A percentile compares a stretch with the other conserved stretches of the same genome.
These are phyloP conservation scores for Chlorella sp. DNA, from an alignment of 139 green algal species.

Conservation along the genomic window DNA sequence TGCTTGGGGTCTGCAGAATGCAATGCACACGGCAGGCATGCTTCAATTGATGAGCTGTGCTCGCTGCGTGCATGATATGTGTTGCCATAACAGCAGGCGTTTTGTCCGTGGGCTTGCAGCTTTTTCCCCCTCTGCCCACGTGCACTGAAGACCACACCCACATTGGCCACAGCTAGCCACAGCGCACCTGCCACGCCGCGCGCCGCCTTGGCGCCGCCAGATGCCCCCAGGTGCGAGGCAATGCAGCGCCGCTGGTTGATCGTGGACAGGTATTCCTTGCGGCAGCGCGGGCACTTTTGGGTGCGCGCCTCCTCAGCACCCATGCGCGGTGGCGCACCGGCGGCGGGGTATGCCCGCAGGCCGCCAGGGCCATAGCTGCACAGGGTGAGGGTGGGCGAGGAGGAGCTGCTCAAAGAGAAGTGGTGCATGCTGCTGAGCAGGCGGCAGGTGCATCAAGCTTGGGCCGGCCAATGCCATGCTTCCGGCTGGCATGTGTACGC, in stretches of 20 bases:
- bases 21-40: too few relatives aligned
- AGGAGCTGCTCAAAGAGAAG: not conserved
- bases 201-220: not conserved
- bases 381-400: not conserved
- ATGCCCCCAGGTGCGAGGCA: constrained; percentile 22
- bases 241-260: constrained; percentile 45
- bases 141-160: too few relatives aligned
- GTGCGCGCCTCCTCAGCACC: not conserved
- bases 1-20: constrained; percentile 8
- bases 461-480: too few relatives aligned
- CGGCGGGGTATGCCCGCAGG: not conserved
- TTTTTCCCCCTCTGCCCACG: too few relatives aligned
- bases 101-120: too few relatives aligned
- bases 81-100: too few relatives aligned
- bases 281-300: constrained; percentile 34
- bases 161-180: too few relatives aligned
- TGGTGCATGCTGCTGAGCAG: not conserved
- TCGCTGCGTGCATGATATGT: too few relatives aligned
- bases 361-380: constrained; percentile 22
- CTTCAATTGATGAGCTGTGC: too few relatives aligned
- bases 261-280: constrained; percentile 38
- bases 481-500: too few relatives aligned
- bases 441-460: too few relatives aligned
- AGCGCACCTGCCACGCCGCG: constrained; percentile 1
- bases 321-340: not conserved